Evolutionary conservation across 169 alveolate genomes (phyloP).

Genomic region (Cytauxzoon felis): DNA sequence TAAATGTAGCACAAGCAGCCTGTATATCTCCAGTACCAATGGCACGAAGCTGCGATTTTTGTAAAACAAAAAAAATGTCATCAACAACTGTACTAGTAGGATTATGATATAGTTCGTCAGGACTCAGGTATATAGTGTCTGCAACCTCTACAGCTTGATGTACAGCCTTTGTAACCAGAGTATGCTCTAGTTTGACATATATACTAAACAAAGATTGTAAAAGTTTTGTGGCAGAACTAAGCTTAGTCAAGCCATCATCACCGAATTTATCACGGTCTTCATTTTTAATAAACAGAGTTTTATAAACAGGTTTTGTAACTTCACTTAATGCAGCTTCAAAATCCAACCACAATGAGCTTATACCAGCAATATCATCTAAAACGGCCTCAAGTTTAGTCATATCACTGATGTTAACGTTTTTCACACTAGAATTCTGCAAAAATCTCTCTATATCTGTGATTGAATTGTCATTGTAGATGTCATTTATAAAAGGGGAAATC

Average conservation of each 20-base stretch:
- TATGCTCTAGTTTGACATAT: constrained; percentile 48
- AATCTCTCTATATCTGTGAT: background rate
- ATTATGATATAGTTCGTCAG: constrained; percentile 15
- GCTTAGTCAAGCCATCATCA: constrained; percentile 20
- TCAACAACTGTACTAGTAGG: constrained; percentile 59
- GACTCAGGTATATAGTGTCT: constrained; percentile 31
- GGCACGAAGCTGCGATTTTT: constrained; percentile 59
- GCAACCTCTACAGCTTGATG: constrained; percentile 30
- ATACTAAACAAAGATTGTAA: constrained; percentile 33
- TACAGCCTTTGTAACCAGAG: constrained; percentile 8
- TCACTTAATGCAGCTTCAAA: constrained; percentile 29
- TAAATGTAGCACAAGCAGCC: constrained; percentile 62
- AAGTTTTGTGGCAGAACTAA: constrained; percentile 30
- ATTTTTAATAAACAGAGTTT: background rate
- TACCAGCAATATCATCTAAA: constrained; percentile 32
- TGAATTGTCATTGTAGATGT: background rate
- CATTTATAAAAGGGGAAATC: constrained; percentile 2
- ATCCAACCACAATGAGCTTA: constrained; percentile 50
- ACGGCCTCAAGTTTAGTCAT: constrained; percentile 19
- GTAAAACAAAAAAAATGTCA: constrained; percentile 53
- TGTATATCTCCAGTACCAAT: constrained; percentile 60
- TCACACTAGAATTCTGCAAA: background rate
- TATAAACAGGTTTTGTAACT: constrained; percentile 36
- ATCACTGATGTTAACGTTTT: constrained; percentile 2
- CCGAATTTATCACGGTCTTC: background rate